Evolutionary conservation across 169 alveolate species (phyloP), one percentile per base, ranked within the genome.

Genomic region (Theileria equi): DNA sequence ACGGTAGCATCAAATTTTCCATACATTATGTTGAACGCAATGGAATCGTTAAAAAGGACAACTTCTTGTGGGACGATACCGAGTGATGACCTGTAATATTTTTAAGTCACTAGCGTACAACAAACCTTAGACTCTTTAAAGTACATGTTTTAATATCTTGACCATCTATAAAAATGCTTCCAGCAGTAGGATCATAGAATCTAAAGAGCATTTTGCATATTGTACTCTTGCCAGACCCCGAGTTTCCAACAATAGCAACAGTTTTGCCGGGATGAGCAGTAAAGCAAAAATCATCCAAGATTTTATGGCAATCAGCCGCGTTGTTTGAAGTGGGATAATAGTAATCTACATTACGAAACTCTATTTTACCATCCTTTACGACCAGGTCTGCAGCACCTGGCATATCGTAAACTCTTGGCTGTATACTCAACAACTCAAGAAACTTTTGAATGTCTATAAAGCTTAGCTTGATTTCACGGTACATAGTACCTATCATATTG

Each of bases 171-270:
- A 80, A 69, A 21, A 93, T 92, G 21, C 78, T 73, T 3, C 97
- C 97, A 13, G 80, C 38, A 25, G 74, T 43, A 10, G 92, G 88
- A 45, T 93, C 96, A 52, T 94, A 96, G 80, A 96, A 92, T 63
- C 98, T 89, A 66, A 92, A 93, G 1, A 96, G 84, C 50, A 96
- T 57, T 58, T 94, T 92, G 62, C 92, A 88, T 23, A 96, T 87
- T 6, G 98, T 95, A 31, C 95, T 89, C 84, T 96, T 96, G 16
- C 99, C 99, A 23, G 93, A 66, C 5, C 99, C 99, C n/a, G 98
- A 92, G 26, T 91, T 62, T 5, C 98, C 99, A 32, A 84, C 91
- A 16, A 84, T 43, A 23, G 91, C 89, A 21, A 83, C 64, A 0
- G 89, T 80, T 13, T 80, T 80, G 31, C 91, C 91, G 17, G 81